Conservation (phyloP, 768 basidiomycete genomes). For the Naematelia aurantialba region DNA sequence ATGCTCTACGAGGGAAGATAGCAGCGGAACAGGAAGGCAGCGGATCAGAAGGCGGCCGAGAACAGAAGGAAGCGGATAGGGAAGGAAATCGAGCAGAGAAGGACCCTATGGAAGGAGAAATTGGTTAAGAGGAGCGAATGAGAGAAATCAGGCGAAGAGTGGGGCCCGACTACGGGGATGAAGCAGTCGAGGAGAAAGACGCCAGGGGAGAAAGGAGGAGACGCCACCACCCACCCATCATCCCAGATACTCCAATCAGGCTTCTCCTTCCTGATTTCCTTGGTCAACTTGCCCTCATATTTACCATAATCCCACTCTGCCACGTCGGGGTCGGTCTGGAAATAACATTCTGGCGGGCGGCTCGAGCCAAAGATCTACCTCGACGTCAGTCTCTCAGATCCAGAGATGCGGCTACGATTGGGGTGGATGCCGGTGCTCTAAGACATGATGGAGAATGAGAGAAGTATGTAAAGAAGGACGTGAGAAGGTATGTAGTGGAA, state of each 20-base stretch:
- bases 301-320: slow-evolving; percentile 83
- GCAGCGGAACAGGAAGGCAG: too few relatives aligned
- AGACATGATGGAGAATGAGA: too few relatives aligned
- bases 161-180: not conserved
- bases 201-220: not conserved
- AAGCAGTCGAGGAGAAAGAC: not conserved
- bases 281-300: slow-evolving; percentile 75
- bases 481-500: too few relatives aligned
- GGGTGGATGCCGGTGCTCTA: not conserved
- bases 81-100: not conserved
- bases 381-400: not conserved
- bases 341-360: slow-evolving; percentile 26
- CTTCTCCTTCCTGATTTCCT: slow-evolving; percentile 67
- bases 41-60: not conserved
- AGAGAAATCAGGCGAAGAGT: too few relatives aligned
- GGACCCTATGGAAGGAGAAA: not conserved
- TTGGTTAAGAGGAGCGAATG: too few relatives aligned
- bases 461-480: not conserved
- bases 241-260: slow-evolving; percentile 76
- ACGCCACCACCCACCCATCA: slow-evolving; percentile 62
- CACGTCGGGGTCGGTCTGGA: slow-evolving; percentile 40
- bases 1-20: not conserved
- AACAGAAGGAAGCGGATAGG: not conserved
- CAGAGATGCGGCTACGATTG: not conserved
- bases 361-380: slow-evolving; percentile 42